phyloP scores from a whole-genome alignment of 2,329 filamentous ascomycete species.

The Alternaria novae-zelandiae region DNA sequence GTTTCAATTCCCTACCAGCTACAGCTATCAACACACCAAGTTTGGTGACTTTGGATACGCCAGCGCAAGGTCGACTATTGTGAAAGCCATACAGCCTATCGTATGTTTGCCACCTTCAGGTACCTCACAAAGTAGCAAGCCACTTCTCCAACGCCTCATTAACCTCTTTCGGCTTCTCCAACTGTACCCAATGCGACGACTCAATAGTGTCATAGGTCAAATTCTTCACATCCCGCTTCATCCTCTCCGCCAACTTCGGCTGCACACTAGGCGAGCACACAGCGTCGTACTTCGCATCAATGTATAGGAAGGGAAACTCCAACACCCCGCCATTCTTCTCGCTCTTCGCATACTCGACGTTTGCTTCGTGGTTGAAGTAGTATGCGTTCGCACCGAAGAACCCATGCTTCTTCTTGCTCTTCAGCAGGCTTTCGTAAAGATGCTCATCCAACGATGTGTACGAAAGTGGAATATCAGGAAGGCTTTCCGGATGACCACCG shows the following conservation, averaged over 20 bases:
- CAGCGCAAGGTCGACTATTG: too few relatives aligned
- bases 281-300: conserved; percentile 50
- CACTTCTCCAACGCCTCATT: conserved; percentile 34
- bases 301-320: conserved; percentile 47
- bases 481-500: conserved; percentile 30
- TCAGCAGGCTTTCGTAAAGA: conserved; percentile 33
- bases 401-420: conserved; percentile 50
- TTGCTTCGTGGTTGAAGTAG: conserved; percentile 55
- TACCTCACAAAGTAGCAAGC: conserved; percentile 11
- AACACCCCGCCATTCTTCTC: conserved; percentile 45
- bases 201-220: conserved; percentile 56
- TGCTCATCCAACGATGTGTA: conserved; percentile 36
- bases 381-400: conserved; percentile 50
- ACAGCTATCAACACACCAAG: not conserved
- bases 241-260: conserved; percentile 43
- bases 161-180: conserved; percentile 34
- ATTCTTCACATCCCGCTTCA: conserved; percentile 46
- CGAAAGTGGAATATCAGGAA: conserved; percentile 42
- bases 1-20: not conserved
- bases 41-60: too few relatives aligned
- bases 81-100: too few relatives aligned
- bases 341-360: conserved; percentile 51
- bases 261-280: conserved; percentile 41
- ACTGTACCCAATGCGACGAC: conserved; percentile 32
- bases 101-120: not conserved